Conservation (phyloP, 1,284 basidiomycete species). For the Anthracocystis walkeri region DNA sequence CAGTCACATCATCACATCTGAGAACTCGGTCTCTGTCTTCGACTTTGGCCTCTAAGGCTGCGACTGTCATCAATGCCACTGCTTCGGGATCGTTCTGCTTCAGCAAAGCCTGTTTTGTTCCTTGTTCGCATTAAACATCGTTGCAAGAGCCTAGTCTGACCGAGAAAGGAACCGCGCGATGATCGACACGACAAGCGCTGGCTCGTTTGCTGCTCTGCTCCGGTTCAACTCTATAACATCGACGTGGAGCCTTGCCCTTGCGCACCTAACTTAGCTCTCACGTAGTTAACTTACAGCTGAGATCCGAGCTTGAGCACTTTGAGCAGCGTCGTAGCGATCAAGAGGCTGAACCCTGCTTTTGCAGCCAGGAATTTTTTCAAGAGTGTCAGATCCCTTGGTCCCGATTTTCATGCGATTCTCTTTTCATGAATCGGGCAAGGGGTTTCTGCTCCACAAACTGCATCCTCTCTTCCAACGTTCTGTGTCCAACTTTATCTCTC, state of each 20-base stretch:
- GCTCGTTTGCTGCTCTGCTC: not conserved
- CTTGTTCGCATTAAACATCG: not conserved
- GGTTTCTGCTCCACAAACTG: conserved; percentile 1
- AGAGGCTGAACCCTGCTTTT: too few relatives aligned
- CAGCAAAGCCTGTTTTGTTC: not conserved
- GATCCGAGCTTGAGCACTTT: conserved; percentile 3
- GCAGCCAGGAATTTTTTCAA: not conserved
- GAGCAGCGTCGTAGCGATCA: too few relatives aligned
- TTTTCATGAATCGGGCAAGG: not conserved
- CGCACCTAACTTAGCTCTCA: not conserved
- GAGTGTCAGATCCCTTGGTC: not conserved
- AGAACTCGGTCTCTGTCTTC: not conserved
- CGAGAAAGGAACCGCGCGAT: not conserved
- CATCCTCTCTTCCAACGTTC: not conserved
- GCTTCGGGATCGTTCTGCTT: not conserved
- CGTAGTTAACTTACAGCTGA: not conserved
- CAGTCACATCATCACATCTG: not conserved
- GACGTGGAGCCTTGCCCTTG: not conserved
- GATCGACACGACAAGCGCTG: not conserved
- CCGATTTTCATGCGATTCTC: not conserved
- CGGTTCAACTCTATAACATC: not conserved
- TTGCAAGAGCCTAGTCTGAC: not conserved
- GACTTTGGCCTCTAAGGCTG: too few relatives aligned
- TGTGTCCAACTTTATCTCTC: not conserved
- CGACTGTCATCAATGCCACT: not conserved